Base-by-base conservation (phyloP, 352 stramenopile genomes). In the Pythium pyrilobum region DNA sequence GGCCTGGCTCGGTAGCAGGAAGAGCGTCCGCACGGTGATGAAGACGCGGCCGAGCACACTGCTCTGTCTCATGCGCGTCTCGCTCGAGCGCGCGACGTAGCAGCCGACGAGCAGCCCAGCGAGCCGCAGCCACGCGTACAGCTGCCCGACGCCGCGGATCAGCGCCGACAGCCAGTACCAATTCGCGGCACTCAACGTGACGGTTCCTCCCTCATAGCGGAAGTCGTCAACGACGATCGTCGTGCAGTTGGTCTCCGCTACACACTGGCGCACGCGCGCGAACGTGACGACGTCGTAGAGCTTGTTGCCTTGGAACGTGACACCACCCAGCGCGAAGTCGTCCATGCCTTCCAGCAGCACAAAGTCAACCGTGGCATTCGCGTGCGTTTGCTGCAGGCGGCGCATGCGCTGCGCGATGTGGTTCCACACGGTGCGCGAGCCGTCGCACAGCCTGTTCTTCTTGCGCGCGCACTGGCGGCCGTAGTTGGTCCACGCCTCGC, bases 1-100 rank as follows among this genome's bases (percentile, higher is more conserved):
- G 1, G 67, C 53, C 45, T 76, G 67, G 25, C 64, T 71, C 10
- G 67, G 67, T 0, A 76, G 28, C 45, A 62, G 21, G 9, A 72
- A 62, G 16, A 68, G 20, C 12, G 57, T 67, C 15, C 52, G 56
- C 5, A 59, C n/a, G 0, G 54, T 59, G 0, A 23, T 40, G 9
- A 16, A 1, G 1, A 63, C 2, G 2, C 38, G 45, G 5, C 20
- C 20, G 6, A 24, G 24, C 16, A 57, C 7, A 4, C 25, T 13
- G 24, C 25, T 23, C 8, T 41, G 8, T 1, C 24, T 41, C 31
- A 37, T 41, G 11, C 15, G 43, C 20, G 38, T 50, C 13, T 49
- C 50, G 25, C 24, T 52, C 0, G 25, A 34, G 2, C 52, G 29
- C 13, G 52, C 43, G 12, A 37, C 37, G 20, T 47, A 53, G 25